Evolutionary conservation across 345 rosid genomes (phyloP), one percentile per base, ranked within the genome.

Genomic region (Psidium guajava): DNA sequence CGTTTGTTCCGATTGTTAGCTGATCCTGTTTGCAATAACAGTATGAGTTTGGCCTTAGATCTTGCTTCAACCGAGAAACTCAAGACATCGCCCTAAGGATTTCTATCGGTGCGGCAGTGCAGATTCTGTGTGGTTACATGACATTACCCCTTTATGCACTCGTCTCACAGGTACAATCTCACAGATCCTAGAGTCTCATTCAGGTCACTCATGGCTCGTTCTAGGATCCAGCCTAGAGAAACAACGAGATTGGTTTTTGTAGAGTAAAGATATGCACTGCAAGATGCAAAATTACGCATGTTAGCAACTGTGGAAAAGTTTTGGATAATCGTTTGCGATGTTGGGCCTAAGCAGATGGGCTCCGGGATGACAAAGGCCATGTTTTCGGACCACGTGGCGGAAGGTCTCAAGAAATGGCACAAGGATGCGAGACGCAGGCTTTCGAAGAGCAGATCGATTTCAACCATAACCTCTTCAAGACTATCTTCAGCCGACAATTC

Each of bases 81-180:
- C 61, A 59, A 27, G 90, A 85, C 53, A 16, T 86, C 5, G 74
- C 47, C 75, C 83, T 88, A 50, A 86, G 90, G 77, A 85, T 88
- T 24, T 27, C 84, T 25, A 83, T 82, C 4, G 84, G 90, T 51
- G 24, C 80, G 42, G 50, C 50, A 49, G 87, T 85, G 75, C 90
- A 85, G n/a, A 27, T 88, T 24, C 87, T 88, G 50, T 88, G 90
- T 50, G 90, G 90, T 32, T 88, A 88, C 83, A 47, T 77, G 24
- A 88, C 90, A n/a, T 84, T 88, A 6, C 88, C 90, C 54, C 86
- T 88, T 57, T 88, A 88, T 55, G 90, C 88, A n/a, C 86, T 86
- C 6, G 88, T 88, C 84, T 82, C 87, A 4, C 90, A 80, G 90
- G 88, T 86, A 86, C 15, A 82, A 82, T 25, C 18, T 52, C 57